These are phyloP conservation scores for Nemania abortiva DNA, from an alignment of 2,329 filamentous ascomycete species.

Conservation along the genomic window DNA sequence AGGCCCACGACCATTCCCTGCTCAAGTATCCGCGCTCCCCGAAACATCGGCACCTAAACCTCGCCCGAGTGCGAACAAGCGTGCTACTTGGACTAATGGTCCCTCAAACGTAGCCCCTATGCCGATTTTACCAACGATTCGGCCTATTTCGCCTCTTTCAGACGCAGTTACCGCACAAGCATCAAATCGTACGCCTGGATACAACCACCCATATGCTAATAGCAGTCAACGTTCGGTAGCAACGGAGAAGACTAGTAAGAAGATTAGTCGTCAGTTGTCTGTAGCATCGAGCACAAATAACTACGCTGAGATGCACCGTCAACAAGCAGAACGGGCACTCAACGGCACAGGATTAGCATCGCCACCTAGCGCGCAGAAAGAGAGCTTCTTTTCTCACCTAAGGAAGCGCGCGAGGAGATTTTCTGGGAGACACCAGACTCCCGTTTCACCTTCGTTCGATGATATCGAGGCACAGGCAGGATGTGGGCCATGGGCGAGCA, in stretches of 20 bases:
- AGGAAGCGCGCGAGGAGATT: slow-evolving; percentile 92
- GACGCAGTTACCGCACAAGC: slow-evolving; percentile 93
- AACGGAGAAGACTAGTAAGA: slow-evolving; percentile 79
- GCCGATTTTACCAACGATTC: slow-evolving; percentile 93
- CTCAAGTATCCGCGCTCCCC: slow-evolving; percentile 46
- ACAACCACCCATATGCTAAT: slow-evolving; percentile 62
- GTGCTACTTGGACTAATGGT: slow-evolving; percentile 93
- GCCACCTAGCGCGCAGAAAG: slow-evolving; percentile 83
- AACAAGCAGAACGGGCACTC: slow-evolving; percentile 90
- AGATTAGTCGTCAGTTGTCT: slow-evolving; percentile 94
- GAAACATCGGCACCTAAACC: slow-evolving; percentile 60
- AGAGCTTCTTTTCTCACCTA: slow-evolving; percentile 98
- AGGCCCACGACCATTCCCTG: slow-evolving; percentile 53
- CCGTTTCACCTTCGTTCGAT: slow-evolving; percentile 82
- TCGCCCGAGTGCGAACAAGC: slow-evolving; percentile 75
- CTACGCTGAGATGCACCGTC: slow-evolving; percentile 88
- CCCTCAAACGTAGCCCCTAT: slow-evolving; percentile 86
- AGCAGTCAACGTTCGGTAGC: slow-evolving; percentile 54
- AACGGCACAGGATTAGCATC: slow-evolving; percentile 85
- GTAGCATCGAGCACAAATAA: slow-evolving; percentile 93
- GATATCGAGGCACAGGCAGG: slow-evolving; percentile 94
- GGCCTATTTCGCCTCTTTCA: slow-evolving; percentile 95
- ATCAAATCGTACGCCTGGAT: slow-evolving; percentile 70
- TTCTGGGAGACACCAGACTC: slow-evolving; percentile 88
- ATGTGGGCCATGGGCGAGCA: slow-evolving; percentile 88